Conservation (phyloP, 164 flowering plant species). For the Echeveria elegans region DNA sequence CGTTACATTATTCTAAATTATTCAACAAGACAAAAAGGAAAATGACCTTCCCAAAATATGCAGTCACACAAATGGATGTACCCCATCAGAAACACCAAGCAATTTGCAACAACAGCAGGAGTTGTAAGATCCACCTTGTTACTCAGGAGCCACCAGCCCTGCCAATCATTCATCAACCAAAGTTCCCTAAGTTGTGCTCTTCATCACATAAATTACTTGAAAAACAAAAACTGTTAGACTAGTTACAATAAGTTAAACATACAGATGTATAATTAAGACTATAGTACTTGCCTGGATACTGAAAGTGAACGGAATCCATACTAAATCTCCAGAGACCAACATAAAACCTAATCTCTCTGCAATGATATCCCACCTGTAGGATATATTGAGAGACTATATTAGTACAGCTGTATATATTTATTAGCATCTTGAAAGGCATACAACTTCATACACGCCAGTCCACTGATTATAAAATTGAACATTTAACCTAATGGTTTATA, state of each 20-base stretch:
- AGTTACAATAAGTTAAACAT: background rate
- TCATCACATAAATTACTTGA: background rate
- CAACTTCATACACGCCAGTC: background rate
- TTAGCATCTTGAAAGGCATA: background rate
- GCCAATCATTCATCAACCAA: slow-evolving; percentile 7
- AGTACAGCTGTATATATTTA: background rate
- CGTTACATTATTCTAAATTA: background rate
- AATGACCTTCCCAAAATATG: background rate
- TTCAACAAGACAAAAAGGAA: background rate
- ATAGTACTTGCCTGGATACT: slow-evolving; percentile 74
- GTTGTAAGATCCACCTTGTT: slow-evolving; percentile 70
- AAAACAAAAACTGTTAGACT: background rate
- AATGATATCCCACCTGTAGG: slow-evolving; percentile 91
- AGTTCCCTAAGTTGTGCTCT: background rate
- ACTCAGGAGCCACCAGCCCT: slow-evolving; percentile 97
- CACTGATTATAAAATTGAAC: background rate
- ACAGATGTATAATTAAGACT: slow-evolving; percentile 3
- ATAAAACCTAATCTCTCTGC: slow-evolving; percentile 98
- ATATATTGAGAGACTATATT: slow-evolving; percentile 6
- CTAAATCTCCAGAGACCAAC: slow-evolving; percentile 96
- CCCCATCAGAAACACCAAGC: slow-evolving; percentile 72
- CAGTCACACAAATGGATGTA: slow-evolving; percentile 16
- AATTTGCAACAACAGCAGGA: slow-evolving; percentile 63
- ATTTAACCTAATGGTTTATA: background rate
- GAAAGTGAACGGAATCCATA: slow-evolving; percentile 97